Percentiles rank a stretch among this genome's conserved stretches.
Conservation (phyloP, 1,284 basidiomycete genomes). For the Fomitopsis betulina region DNA sequence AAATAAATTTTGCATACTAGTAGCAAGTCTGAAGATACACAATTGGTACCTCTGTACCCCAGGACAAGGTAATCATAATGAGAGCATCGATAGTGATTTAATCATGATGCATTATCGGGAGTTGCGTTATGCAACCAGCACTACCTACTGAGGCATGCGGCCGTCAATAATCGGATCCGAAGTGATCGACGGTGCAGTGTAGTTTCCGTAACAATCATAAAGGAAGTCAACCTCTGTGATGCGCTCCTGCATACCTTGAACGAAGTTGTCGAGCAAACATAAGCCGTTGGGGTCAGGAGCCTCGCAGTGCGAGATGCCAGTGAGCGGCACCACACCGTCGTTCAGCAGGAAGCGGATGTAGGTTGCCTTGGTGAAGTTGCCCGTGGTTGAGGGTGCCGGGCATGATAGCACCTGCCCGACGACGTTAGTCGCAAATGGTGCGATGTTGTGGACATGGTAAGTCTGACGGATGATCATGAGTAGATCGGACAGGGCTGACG, state of each 20-base stretch:
- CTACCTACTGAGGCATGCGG: constrained; percentile 1
- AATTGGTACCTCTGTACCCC: too few relatives aligned
- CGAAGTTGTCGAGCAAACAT: constrained; percentile 17
- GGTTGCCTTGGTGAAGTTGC: constrained; percentile 17
- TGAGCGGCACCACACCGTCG: constrained; percentile 59
- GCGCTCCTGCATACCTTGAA: constrained; percentile 21
- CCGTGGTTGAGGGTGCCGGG: constrained; percentile 23
- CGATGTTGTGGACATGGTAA: constrained; percentile 40
- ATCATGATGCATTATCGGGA: too few relatives aligned
- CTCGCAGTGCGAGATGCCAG: constrained; percentile 20
- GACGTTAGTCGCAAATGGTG: constrained; percentile 52
- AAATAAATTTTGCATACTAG: too few relatives aligned
- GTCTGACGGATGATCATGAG: constrained; percentile 28
- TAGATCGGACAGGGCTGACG: too few relatives aligned
- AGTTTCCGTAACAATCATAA: constrained; percentile 22
- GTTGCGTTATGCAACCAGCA: too few relatives aligned
- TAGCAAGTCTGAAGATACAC: too few relatives aligned
- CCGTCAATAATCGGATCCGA: constrained; percentile 19
- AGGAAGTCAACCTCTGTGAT: constrained; percentile 20
- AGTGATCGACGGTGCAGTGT: constrained; percentile 11
- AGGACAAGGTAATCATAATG: too few relatives aligned
- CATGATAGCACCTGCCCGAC: constrained; percentile 63
- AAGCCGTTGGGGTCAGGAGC: constrained; percentile 18
- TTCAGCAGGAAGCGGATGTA: constrained; percentile 55
- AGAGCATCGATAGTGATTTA: too few relatives aligned